Base-by-base conservation (phyloP, 495 filamentous ascomycete genomes). In the Penicillium parvum region DNA sequence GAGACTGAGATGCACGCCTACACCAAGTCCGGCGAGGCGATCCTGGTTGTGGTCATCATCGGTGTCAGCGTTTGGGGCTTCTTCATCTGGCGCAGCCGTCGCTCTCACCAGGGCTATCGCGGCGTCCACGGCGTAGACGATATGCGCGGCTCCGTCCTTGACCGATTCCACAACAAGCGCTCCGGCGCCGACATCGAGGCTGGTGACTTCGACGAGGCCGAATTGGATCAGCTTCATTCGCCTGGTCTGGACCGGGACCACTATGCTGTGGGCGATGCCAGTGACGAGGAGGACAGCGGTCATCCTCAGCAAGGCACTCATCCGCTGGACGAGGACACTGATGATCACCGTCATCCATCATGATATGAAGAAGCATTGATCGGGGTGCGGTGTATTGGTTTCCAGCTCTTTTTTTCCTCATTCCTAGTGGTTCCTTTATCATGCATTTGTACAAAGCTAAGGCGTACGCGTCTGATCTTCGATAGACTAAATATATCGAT, bases 1-100 rank as follows among this genome's bases (percentile, higher is more conserved):
- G 78, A 86, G 15, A 89, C 92, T 7, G 88, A 90, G 55, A 92
- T 90, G 87, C 79, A 83, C 25, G 92, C 92, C 1, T 98, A 98
- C 61, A 84, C 85, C 59, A 85, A 88, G 49, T 92, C 86, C 2
- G 92, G 92, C 17, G 90, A 95, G 64, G 81, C 91, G 2, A 91
- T 88, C 3, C 77, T 98, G 1, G 79, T 90, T 3, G 78, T 98
- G 21, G 89, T 97, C 17, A 77, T 84, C 27, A 81, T 94, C 34
- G 83, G 82, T 15, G 86, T 90, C 0, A 75, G 60, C 0, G 66
- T 78, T 10, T 96, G 89, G 86, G 90, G 86, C 3, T 90, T 83
- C 60, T 88, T 88, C 50, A 78, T 96, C 55, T 96, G 85, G 83
- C 80, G 81, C 44, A 82, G 82, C 48, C 80, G 90, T 9, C 74